Evolutionary conservation across 139 green algal genomes (phyloP), one percentile per base, ranked within the genome.

Genomic region (Micromonas commoda): DNA sequence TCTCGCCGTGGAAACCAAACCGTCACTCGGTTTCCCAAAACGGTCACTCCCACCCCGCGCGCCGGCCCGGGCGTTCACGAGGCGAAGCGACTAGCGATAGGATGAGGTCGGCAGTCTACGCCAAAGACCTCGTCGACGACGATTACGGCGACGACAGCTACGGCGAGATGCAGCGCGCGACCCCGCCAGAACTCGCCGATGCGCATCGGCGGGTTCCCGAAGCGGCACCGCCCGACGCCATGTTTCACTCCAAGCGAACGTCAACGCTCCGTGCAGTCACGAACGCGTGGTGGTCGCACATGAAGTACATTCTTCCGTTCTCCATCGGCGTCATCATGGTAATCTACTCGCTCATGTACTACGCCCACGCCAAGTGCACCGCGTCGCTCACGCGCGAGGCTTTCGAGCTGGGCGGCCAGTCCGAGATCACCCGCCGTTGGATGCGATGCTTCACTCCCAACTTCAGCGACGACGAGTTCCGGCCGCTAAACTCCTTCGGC

Each of bases 241-340:
- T 57, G 45, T 57, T 57, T 16, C 45, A 57, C 16, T 16, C 45
- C 16, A 57, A 57, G n/a, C n/a, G n/a, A 57, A 9, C 45, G 45
- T 57, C 45, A 9, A 16, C 45, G 45, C 45, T 57, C 45, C 9
- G 9, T 16, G 9, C 45, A 9, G 16, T 16, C 9, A 57, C 16
- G 9, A 9, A 57, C 9, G 16, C 16, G 45, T 57, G 45, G 45
- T 57, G 45, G 45, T 70, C 63, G 3, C 28, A 70, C 31, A 39
- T 32, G 63, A 70, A 70, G 5, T 70, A 70, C 6, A 70, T 70
- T 26, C 28, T 34, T 2, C 28, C 24, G 63, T 70, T 70, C 31
- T 24, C 63, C 1, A 20, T 33, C 37, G 35, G 6, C 9, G 68
- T n/a, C 4, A 35, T 61, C 0, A 61, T 60, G 37, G 37, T 63